Conservation (phyloP, 345 rosid genomes). For the Linum tenue region DNA sequence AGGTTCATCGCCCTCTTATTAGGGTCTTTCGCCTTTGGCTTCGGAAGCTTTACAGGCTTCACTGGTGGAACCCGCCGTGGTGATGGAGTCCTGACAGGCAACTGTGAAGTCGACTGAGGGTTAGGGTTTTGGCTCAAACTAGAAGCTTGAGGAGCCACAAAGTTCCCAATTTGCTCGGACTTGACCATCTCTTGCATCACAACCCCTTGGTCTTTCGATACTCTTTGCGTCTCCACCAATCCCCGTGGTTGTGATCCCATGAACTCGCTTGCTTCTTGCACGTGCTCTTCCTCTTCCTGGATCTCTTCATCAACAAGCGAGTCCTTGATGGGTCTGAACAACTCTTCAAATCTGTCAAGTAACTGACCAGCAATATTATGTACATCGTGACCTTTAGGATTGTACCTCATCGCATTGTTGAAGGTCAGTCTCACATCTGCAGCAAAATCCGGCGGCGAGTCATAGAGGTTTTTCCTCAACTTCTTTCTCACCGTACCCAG, state of each 20-base stretch:
- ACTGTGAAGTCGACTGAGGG: constrained; percentile 20
- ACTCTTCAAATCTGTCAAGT: constrained; percentile 37
- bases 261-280: constrained; percentile 38
- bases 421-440: constrained; percentile 67
- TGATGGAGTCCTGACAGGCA: constrained; percentile 28
- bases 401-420: constrained; percentile 62
- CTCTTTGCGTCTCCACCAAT: constrained; percentile 18
- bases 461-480: constrained; percentile 36
- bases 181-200: constrained; percentile 16
- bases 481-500: constrained; percentile 59
- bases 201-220: constrained; percentile 14
- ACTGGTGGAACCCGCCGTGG: constrained; percentile 29
- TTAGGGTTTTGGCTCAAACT: constrained; percentile 16
- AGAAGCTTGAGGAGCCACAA: constrained; percentile 4
- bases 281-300: constrained; percentile 14
- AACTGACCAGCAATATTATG: constrained; percentile 46
- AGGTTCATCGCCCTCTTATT: constrained; percentile 66
- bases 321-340: constrained; percentile 34
- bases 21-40: constrained; percentile 79
- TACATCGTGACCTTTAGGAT: constrained; percentile 67
- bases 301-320: constrained; percentile 13
- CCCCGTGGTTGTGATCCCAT: constrained; percentile 30
- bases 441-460: constrained; percentile 51
- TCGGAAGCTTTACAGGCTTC: constrained; percentile 46
- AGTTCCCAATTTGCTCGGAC: constrained; percentile 20